Evolutionary conservation across 306 rosid species (phyloP), one percentile per base, ranked within the genome.

Genomic region (Gillenia trifoliata): DNA sequence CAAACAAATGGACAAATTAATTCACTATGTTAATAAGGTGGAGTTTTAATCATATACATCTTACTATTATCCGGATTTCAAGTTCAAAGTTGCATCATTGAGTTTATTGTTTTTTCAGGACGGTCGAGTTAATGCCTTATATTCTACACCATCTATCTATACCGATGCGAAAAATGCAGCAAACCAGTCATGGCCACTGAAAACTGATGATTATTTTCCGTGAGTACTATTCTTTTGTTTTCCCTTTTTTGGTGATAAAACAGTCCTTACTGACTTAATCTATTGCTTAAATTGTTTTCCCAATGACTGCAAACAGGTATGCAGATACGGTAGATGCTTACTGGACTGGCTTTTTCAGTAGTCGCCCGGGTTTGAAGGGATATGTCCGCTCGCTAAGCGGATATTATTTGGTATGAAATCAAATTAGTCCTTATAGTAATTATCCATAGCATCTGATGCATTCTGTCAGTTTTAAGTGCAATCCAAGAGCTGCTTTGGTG

Each of bases 131-230:
- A 91, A 93, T 85, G 98, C 93, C 67, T 81, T 93, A 69, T 93
- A 93, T 73, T 93, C 98, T 70, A 93, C 98, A 43, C 98, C 98
- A 74, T 93, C 98, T 64, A 34, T 89, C 74, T 93, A 93, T 74
- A 87, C 96, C 0, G 62, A 86, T 72, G 98, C 89, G 20, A 93
- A 93, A 83, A 74, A 91, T 74, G 92, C 89, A 62, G 97, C 88
- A 49, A 85, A 93, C 38, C 84, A 86, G 77, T 70, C 88, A 7
- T 91, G 97, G 98, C 98, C 98, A 5, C 71, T 93, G 74, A 93
- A 93, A 87, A 89, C 86, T 6, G 91, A 89, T 10, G 98, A 93
- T 81, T 93, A 89, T 82, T 93, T 93, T 70, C 98, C 98, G 96
- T 93, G 78, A 89, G 91, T 19, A 64, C 2, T 33, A 55, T 29